phyloP scores from a whole-genome alignment of 1,284 basidiomycete species.

The Anthracocystis panici-leucophaei region DNA sequence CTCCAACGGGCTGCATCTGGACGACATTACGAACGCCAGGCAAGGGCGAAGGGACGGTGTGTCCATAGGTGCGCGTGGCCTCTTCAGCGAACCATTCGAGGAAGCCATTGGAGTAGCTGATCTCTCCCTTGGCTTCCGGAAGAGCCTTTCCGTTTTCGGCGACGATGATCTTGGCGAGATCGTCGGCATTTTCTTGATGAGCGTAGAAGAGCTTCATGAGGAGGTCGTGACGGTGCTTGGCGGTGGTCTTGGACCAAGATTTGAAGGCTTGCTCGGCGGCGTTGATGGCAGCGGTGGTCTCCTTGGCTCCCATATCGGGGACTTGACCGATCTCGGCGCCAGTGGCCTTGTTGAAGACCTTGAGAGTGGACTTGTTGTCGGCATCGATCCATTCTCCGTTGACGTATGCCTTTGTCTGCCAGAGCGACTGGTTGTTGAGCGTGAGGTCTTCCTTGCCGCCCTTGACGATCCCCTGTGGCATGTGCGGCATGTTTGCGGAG shows the following conservation, averaged over 20 bases:
- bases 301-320: constrained; percentile 60
- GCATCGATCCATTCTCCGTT: constrained; percentile 64
- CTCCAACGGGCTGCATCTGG: constrained; percentile 88
- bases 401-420: constrained; percentile 61
- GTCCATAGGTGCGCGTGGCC: constrained; percentile 72
- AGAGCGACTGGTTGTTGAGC: constrained; percentile 59
- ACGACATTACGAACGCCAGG: constrained; percentile 83
- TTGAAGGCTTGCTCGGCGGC: constrained; percentile 60
- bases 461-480: constrained; percentile 67
- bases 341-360: constrained; percentile 68
- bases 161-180: constrained; percentile 67
- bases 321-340: constrained; percentile 61
- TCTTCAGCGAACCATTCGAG: constrained; percentile 67
- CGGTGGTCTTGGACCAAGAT: constrained; percentile 63
- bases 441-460: constrained; percentile 62
- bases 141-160: constrained; percentile 68
- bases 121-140: constrained; percentile 65
- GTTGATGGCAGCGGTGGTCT: constrained; percentile 62
- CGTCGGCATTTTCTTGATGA: constrained; percentile 59
- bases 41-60: constrained; percentile 84
- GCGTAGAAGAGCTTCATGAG: constrained; percentile 62
- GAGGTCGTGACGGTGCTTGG: constrained; percentile 64
- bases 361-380: constrained; percentile 51
- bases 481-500: constrained; percentile 55
- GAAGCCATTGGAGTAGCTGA: constrained; percentile 66